These are phyloP conservation scores for Fagopyrum esculentum DNA, from an alignment of 148 eudicot genomes.

Conservation along the genomic window DNA sequence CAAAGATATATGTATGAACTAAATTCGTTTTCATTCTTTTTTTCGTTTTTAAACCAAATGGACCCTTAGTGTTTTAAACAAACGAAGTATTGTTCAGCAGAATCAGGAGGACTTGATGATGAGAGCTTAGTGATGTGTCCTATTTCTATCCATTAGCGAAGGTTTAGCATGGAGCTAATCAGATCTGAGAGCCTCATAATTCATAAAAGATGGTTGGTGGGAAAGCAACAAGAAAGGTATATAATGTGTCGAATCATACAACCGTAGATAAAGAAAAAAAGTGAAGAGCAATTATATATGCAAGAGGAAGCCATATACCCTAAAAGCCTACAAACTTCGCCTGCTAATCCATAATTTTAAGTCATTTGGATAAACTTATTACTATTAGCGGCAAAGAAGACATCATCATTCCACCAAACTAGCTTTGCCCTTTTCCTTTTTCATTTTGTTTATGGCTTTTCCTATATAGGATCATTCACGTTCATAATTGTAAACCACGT, in stretches of 20 bases:
- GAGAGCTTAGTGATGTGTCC: neutral
- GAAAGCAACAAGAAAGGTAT: neutral
- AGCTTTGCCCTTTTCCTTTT: neutral
- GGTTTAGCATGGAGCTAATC: neutral
- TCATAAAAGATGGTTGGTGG: neutral
- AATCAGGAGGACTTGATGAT: neutral
- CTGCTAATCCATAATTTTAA: neutral
- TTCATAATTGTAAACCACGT: too few relatives aligned
- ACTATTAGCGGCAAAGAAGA: constrained; percentile 4
- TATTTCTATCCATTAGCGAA: neutral
- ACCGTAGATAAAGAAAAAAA: constrained; percentile 8
- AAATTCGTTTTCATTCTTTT: too few relatives aligned
- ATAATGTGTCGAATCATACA: constrained; percentile 21
- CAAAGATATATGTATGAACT: too few relatives aligned
- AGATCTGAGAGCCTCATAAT: constrained; percentile 6
- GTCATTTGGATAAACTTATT: constrained; percentile 9
- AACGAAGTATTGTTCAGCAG: too few relatives aligned
- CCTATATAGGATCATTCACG: too few relatives aligned
- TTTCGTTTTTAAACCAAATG: too few relatives aligned
- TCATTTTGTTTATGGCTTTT: too few relatives aligned
- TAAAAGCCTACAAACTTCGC: neutral
- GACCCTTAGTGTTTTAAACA: too few relatives aligned
- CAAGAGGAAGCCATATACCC: neutral
- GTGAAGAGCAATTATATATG: neutral
- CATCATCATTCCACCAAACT: constrained; percentile 5